phyloP scores from a whole-genome alignment of 1,284 basidiomycete species.

The Cutaneotrichosporon sp. region DNA sequence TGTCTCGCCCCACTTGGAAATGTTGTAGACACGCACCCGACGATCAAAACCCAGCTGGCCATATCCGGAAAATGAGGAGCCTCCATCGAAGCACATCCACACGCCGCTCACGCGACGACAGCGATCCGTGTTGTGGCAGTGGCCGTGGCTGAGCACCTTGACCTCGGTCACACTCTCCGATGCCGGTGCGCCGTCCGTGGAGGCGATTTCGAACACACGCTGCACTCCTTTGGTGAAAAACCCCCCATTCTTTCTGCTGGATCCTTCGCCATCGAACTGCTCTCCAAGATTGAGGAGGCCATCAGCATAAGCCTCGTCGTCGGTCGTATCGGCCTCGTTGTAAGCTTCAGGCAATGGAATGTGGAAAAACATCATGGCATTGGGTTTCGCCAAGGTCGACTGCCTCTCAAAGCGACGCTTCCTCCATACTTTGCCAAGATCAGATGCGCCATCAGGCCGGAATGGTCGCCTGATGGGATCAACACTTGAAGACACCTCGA shows the following conservation, averaged over 20 bases:
- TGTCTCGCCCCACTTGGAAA: constrained; percentile 81
- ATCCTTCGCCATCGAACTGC: constrained; percentile 54
- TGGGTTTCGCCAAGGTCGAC: constrained; percentile 72
- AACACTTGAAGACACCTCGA: constrained; percentile 67
- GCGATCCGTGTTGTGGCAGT: constrained; percentile 81
- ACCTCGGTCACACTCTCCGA: constrained; percentile 50
- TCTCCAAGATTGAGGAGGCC: constrained; percentile 61
- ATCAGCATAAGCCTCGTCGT: constrained; percentile 47
- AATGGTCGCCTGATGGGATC: constrained; percentile 72
- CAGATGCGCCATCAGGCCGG: constrained; percentile 64
- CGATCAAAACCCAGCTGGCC: constrained; percentile 76
- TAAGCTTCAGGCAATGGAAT: constrained; percentile 70
- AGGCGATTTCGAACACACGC: constrained; percentile 50
- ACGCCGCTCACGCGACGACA: constrained; percentile 76
- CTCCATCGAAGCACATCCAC: constrained; percentile 91
- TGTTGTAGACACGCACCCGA: constrained; percentile 77
- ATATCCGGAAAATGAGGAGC: constrained; percentile 83
- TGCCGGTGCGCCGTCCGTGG: constrained; percentile 49
- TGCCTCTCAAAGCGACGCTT: constrained; percentile 6
- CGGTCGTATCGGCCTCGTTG: constrained; percentile 11
- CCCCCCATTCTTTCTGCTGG: constrained; percentile 65
- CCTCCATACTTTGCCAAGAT: constrained; percentile 61
- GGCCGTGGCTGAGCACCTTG: constrained; percentile 72
- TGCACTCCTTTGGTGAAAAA: constrained; percentile 77
- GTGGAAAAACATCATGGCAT: constrained; percentile 92